A percentile compares a stretch with the other conserved stretches of the same genome.
These are phyloP conservation scores for Pichia sporocuriosa DNA, from an alignment of 805 yeast species.

Conservation along the genomic window DNA sequence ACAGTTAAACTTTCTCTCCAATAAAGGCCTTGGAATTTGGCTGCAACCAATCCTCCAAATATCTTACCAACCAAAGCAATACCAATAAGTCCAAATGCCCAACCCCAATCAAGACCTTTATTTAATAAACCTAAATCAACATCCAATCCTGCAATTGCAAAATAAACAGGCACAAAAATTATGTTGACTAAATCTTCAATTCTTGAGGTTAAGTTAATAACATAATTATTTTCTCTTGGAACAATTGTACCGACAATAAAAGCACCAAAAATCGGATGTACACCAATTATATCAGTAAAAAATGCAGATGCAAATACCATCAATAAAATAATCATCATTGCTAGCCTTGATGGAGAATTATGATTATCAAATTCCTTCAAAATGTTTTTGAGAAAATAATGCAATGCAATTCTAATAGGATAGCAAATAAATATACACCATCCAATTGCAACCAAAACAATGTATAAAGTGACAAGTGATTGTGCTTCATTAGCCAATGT, in stretches of 20 bases:
- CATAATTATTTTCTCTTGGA: slow-evolving; percentile 72
- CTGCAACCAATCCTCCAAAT: slow-evolving; percentile 59
- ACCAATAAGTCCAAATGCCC: slow-evolving; percentile 56
- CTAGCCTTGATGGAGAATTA: slow-evolving; percentile 54
- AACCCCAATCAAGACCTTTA: slow-evolving; percentile 72
- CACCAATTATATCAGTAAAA: slow-evolving; percentile 78
- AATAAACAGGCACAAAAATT: slow-evolving; percentile 67
- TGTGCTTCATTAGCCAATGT: slow-evolving; percentile 69
- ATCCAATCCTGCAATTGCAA: slow-evolving; percentile 71
- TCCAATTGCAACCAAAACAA: slow-evolving; percentile 56
- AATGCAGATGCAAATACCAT: slow-evolving; percentile 62
- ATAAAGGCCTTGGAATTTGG: slow-evolving; percentile 51
- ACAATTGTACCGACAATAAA: slow-evolving; percentile 69
- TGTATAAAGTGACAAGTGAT: slow-evolving; percentile 64
- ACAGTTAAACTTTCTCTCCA: slow-evolving; percentile 74
- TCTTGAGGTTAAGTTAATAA: slow-evolving; percentile 60
- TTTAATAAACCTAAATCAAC: slow-evolving; percentile 60
- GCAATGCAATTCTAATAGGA: slow-evolving; percentile 48
- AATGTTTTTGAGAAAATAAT: slow-evolving; percentile 36
- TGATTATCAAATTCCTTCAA: slow-evolving; percentile 42
- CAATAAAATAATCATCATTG: slow-evolving; percentile 48
- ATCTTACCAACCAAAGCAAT: slow-evolving; percentile 67
- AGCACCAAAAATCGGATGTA: slow-evolving; percentile 82
- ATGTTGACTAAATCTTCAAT: slow-evolving; percentile 73
- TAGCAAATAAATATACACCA: slow-evolving; percentile 59